phyloP scores from a whole-genome alignment of 148 eudicot species.

The Cornus florida region DNA sequence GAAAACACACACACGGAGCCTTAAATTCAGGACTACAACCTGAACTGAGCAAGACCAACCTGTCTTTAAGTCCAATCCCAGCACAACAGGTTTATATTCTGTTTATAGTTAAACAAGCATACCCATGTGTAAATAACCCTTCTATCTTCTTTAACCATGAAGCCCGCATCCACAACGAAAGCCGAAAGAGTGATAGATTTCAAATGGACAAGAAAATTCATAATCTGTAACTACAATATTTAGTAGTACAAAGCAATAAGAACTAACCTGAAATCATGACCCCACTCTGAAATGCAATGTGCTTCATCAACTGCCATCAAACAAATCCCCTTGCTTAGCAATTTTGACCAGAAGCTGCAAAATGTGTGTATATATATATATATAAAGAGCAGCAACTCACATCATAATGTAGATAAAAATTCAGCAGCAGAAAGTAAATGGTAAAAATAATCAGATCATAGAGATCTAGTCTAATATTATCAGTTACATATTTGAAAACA shows the following conservation, averaged over 20 bases:
- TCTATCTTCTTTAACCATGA: neutral
- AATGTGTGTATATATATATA: neutral
- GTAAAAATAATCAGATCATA: neutral
- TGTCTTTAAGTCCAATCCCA: neutral
- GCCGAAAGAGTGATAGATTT: neutral
- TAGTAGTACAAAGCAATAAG: slow-evolving; percentile 1
- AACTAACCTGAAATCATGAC: slow-evolving; percentile 76
- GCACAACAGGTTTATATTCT: neutral
- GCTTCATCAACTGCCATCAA: slow-evolving; percentile 89
- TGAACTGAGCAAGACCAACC: neutral
- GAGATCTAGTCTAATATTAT: neutral
- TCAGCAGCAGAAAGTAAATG: neutral
- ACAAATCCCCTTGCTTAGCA: slow-evolving; percentile 62
- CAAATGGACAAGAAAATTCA: neutral
- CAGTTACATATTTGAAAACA: neutral
- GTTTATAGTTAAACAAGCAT: neutral
- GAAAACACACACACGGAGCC: neutral
- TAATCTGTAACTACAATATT: neutral
- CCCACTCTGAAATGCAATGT: slow-evolving; percentile 94
- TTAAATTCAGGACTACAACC: neutral
- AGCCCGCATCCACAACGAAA: neutral
- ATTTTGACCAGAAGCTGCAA: slow-evolving; percentile 77
- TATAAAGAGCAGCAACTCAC: slow-evolving; percentile 5
- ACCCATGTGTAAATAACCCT: neutral
- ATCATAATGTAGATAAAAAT: neutral